phyloP scores from a whole-genome alignment of 345 rosid genomes.

The Heritiera littoralis region DNA sequence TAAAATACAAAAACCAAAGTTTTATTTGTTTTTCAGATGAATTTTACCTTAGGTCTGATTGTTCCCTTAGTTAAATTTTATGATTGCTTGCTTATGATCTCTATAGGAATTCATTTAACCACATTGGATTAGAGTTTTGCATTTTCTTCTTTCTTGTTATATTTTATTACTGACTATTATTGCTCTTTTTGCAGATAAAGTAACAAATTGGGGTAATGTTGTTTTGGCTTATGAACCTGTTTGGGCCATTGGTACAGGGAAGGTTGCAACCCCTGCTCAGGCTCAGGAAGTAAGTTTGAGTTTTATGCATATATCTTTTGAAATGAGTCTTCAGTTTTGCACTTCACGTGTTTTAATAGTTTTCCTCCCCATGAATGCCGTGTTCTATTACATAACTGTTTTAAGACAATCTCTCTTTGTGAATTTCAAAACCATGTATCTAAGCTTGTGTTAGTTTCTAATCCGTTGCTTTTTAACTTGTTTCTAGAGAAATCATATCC shows the following conservation, averaged over 20 bases:
- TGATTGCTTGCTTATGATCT: conserved; percentile 8
- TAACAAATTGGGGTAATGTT: conserved; percentile 53
- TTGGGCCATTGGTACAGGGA: conserved; percentile 88
- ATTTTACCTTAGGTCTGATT: not conserved
- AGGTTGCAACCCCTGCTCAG: conserved; percentile 78
- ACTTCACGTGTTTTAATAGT: not conserved
- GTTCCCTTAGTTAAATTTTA: not conserved
- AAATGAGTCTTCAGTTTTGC: conserved; percentile 1
- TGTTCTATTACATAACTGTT: not conserved
- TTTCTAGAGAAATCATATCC: not conserved
- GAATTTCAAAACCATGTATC: not conserved
- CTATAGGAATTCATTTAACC: not conserved
- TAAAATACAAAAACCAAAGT: not conserved
- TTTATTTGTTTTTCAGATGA: not conserved
- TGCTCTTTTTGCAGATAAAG: conserved; percentile 46
- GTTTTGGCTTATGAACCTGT: conserved; percentile 83
- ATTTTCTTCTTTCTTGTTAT: not conserved
- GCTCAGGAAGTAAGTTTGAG: conserved; percentile 64
- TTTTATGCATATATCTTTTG: not conserved
- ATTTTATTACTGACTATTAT: not conserved
- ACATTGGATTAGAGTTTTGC: not conserved
- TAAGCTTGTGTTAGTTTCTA: not conserved
- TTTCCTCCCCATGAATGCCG: not conserved
- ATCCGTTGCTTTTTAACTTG: not conserved
- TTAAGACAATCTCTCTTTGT: not conserved